phyloP scores from a whole-genome alignment of 768 basidiomycete species.

The Tephrocybe sp. region DNA sequence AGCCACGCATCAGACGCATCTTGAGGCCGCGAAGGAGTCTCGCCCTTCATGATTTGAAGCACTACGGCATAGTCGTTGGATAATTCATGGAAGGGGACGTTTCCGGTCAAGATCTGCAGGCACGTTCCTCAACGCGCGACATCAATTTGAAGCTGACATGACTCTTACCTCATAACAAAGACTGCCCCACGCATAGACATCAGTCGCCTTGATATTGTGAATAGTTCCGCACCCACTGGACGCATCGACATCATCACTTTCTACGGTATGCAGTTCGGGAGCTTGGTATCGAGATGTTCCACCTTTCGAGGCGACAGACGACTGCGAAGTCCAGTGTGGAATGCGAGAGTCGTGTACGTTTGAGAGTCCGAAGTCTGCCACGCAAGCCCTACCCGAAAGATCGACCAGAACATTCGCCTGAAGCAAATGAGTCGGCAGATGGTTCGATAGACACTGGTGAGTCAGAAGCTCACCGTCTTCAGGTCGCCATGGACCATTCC shows the following conservation, averaged over 20 bases:
- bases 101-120: neutral
- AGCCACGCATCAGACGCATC: neutral
- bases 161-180: neutral
- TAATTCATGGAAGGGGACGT: neutral
- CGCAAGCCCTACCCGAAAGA: neutral
- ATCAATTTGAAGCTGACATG: neutral
- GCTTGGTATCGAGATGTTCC: constrained; percentile 1
- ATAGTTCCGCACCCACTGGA: neutral
- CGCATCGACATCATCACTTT: neutral
- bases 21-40: neutral
- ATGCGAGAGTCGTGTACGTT: neutral
- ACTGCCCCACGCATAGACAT: neutral
- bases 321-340: neutral
- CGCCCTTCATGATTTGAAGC: neutral
- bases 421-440: neutral
- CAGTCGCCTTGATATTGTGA: neutral
- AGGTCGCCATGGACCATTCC: constrained; percentile 3
- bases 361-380: constrained; percentile 3
- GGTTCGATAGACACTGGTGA: neutral
- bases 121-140: neutral
- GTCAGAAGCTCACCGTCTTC: neutral
- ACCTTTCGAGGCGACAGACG: neutral
- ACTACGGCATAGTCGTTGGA: neutral
- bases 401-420: constrained; percentile 1
- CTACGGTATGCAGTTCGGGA: neutral